Base-by-base conservation (phyloP, 495 filamentous ascomycete genomes). In the Trichoderma erinaceum region DNA sequence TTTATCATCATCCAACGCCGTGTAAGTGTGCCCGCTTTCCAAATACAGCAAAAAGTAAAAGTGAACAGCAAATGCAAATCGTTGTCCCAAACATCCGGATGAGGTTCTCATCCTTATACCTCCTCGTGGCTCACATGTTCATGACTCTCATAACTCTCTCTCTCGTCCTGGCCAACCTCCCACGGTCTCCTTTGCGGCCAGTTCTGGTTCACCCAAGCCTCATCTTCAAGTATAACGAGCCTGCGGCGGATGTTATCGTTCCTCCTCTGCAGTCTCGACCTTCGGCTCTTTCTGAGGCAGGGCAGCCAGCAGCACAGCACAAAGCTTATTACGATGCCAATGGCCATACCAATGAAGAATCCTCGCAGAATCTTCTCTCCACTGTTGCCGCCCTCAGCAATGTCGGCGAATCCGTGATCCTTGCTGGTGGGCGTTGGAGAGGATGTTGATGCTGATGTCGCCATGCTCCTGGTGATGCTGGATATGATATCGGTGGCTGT, bases 221-320 rank as follows among this genome's bases (percentile, higher is more conserved):
- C 56, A n/a, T 61, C 56, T 25, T 61, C 56, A 8, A 52, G 48
- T 21, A 52, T 16, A 4, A 52, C 48, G 18, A 52, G 48, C 10
- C 48, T 52, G 18, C 48, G 18, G 16, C 48, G 16, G 21, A 52
- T 61, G 12, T 61, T 32, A 16, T 61, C 56, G 27, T 32, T 61
- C 23, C 56, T 11, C 56, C 56, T 61, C 56, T 61, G 10, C 10
- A 61, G 27, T 21, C 56, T 23, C 23, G 56, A 7, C 56, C 56
- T 18, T 25, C 56, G 8, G 5, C 11, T 18, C 25, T 18, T 27
- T 29, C 27, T 23, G 10, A 29, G 12, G 25, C 56, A 61, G 5
- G 56, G 56, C 27, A 29, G 8, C 56, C 56, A 61, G 56, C 56
- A 61, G 56, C 56, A 61, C 56, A 61, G 8, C 10, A 61, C 27